Conservation (phyloP, 495 filamentous ascomycete genomes). For the Parachaetomium inaequale region DNA sequence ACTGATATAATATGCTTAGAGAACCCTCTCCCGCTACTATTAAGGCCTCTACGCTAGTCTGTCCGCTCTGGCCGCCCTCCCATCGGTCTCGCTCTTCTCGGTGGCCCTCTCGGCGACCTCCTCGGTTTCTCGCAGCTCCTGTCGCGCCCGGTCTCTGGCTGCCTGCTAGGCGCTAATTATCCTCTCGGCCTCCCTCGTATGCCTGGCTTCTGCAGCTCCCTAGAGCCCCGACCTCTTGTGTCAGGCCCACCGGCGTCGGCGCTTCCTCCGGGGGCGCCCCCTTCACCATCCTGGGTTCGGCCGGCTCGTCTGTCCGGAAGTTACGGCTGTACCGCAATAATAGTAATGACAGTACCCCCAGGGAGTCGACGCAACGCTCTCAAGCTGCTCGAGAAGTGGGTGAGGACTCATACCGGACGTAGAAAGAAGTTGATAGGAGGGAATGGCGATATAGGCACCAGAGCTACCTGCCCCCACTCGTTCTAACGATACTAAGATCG, state of each 20-base stretch:
- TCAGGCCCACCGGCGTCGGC: background rate
- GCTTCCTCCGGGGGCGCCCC: background rate
- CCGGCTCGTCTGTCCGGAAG: background rate
- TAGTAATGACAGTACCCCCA: background rate
- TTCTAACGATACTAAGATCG: too few relatives aligned
- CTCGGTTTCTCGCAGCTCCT: background rate
- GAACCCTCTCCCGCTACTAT: too few relatives aligned
- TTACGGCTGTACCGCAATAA: conserved; percentile 8
- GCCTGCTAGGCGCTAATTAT: background rate
- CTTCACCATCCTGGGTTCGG: conserved; percentile 2
- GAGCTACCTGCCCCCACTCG: too few relatives aligned
- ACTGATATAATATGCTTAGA: too few relatives aligned
- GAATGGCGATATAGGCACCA: too few relatives aligned
- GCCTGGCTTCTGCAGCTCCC: background rate
- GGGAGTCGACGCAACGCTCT: background rate
- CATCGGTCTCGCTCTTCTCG: background rate
- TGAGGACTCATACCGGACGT: too few relatives aligned
- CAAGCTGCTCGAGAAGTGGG: too few relatives aligned
- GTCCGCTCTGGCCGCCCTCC: background rate
- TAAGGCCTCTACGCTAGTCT: too few relatives aligned
- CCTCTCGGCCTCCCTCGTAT: background rate
- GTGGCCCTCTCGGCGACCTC: background rate
- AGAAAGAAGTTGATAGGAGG: too few relatives aligned
- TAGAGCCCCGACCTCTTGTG: background rate
- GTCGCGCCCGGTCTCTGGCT: background rate